Percentiles rank a stretch among this genome's conserved stretches.
These are phyloP conservation scores for Thymus mandschuricus DNA, from an alignment of 257 asterid species.

Conservation along the genomic window DNA sequence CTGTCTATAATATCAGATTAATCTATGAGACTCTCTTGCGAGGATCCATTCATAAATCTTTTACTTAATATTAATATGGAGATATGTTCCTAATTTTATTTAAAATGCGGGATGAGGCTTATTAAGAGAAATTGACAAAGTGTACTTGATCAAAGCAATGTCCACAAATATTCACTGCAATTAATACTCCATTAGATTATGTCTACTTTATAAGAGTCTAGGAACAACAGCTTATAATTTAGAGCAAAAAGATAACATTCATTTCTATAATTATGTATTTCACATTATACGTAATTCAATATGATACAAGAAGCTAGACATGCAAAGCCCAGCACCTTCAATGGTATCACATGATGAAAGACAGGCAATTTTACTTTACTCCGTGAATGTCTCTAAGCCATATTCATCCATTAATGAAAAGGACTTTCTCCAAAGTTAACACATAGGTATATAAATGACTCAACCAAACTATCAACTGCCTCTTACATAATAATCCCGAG, in stretches of 20 bases:
- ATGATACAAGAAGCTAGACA: neutral
- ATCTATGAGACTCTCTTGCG: conserved; percentile 11
- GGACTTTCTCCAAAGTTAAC: conserved; percentile 9
- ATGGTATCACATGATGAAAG: conserved; percentile 7
- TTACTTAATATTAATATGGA: neutral
- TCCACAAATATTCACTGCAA: neutral
- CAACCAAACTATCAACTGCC: conserved; percentile 3
- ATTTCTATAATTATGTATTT: conserved; percentile 8
- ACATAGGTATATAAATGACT: conserved; percentile 7
- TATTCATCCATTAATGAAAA: neutral
- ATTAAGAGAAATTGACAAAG: neutral
- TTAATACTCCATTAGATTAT: neutral
- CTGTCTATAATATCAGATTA: neutral
- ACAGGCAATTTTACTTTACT: neutral
- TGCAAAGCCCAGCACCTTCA: conserved; percentile 1
- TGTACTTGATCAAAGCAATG: conserved; percentile 5
- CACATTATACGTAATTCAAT: neutral
- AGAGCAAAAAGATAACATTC: neutral
- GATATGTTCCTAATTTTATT: neutral
- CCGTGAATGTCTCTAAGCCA: neutral
- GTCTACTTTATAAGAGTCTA: neutral
- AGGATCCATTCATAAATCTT: conserved; percentile 15
- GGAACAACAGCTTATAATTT: neutral
- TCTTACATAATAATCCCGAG: neutral
- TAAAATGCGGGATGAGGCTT: neutral